Evolutionary conservation across 768 basidiomycete species (phyloP), one percentile per base, ranked within the genome.

Genomic region (Termitomyces heimii): DNA sequence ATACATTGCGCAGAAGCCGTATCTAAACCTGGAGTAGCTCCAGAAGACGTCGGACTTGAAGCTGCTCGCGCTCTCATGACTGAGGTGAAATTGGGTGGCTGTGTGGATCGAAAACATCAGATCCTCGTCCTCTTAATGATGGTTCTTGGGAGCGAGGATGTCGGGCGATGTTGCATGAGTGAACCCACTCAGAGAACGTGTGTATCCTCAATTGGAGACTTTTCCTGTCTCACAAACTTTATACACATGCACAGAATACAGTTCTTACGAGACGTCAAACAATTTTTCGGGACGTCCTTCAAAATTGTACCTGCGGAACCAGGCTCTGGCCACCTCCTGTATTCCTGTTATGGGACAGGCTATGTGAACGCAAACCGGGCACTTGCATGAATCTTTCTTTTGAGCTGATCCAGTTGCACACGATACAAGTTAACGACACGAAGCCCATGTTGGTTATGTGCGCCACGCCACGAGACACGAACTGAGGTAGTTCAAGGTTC

Each of bases 71-170:
- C 84, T 8, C 78, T 99, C 32, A 76, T 99, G 37, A 74, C 80
- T 5, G 94, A 97, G 70, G 82, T 98, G 32, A 77, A 79, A 43
- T 77, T 75, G 49, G 93, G 95, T 1, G 95, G 97, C 4, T 98
- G 96, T 66, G 82, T 98, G 2, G 97, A 98, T 69, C 80, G 86
- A 45, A 85, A 88, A 61, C 94, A 95, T 67, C 97, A 99, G 71
- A 81, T 77, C 47, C 75, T 98, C 9, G 87, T 95, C 4, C 75
- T 96, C 40, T 71, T 96, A 35, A 80, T 93, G 78, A 95, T 99
- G 92, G 88, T 90, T 3, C 76, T 98, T n/a, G 97, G 97, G 9
- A 95, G 92, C 59, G 97, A 98, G 67, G 97, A 99, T 68, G 94
- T 98, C 0, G 92, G 94, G 0, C 83, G 89, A 59, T 93, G 91